A percentile compares a stretch with the other conserved stretches of the same genome.
Evolutionary conservation across 2,329 filamentous ascomycete species (phyloP).

Genomic region (Ophiostoma fasciatum): DNA sequence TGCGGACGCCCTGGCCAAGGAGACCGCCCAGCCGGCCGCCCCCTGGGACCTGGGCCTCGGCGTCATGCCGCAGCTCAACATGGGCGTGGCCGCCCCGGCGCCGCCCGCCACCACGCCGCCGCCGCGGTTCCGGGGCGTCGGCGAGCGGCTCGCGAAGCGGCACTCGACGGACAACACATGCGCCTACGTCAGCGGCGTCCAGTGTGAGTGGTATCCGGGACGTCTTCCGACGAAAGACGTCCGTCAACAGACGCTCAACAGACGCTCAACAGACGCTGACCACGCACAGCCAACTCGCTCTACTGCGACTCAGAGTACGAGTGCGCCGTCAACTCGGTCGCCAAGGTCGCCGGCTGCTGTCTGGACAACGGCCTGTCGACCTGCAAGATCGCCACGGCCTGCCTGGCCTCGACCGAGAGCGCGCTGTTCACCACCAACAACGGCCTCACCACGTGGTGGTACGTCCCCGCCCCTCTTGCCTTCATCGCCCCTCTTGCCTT

Average conservation of each 20-base stretch:
- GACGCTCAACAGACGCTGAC: too few species aligned
- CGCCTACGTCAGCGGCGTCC: slow-evolving; percentile 17
- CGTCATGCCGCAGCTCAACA: slow-evolving; percentile 12
- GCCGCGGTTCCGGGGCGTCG: slow-evolving; percentile 3
- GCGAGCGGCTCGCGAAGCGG: slow-evolving; percentile 13
- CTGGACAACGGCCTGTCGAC: slow-evolving; percentile 11
- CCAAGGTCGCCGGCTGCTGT: slow-evolving; percentile 19
- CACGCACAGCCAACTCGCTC: slow-evolving; percentile 11
- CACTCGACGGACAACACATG: slow-evolving; percentile 17
- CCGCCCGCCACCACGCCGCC: slow-evolving; percentile 12
- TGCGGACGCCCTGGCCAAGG: slow-evolving; percentile 9
- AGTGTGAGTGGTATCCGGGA: slow-evolving; percentile 9
- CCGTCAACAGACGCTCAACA: too few species aligned
- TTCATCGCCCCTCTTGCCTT: background rate
- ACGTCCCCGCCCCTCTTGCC: slow-evolving; percentile 9
- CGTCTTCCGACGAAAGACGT: background rate
- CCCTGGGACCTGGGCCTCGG: slow-evolving; percentile 6
- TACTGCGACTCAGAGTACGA: slow-evolving; percentile 15
- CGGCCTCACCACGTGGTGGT: slow-evolving; percentile 19
- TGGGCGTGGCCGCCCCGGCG: background rate
- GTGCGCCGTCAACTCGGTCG: slow-evolving; percentile 18
- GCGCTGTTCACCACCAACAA: slow-evolving; percentile 13
- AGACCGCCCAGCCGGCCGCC: slow-evolving; percentile 10
- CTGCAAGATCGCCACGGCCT: slow-evolving; percentile 16
- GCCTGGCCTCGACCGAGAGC: slow-evolving; percentile 15